These are phyloP conservation scores for Clonostachys solani DNA, from an alignment of 2,329 filamentous ascomycete genomes.

Conservation along the genomic window DNA sequence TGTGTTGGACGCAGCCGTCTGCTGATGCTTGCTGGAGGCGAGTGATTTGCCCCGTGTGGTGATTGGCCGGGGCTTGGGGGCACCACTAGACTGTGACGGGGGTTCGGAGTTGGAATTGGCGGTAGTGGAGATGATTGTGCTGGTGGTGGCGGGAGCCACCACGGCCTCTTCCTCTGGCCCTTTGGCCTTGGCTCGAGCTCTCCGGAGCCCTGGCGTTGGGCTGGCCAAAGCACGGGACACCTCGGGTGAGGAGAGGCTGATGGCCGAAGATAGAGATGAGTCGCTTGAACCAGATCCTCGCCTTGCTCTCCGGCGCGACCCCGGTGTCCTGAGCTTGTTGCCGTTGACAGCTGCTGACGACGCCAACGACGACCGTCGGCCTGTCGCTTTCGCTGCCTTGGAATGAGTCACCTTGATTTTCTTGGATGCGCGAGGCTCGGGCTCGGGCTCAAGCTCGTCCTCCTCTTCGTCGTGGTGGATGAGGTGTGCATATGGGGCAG, in stretches of 20 bases:
- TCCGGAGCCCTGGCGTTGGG: too few species aligned
- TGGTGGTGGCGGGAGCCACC: background rate
- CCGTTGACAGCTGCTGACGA: conserved; percentile 1
- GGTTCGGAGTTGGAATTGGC: conserved; percentile 1
- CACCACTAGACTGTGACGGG: background rate
- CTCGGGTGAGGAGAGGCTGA: conserved; percentile 33
- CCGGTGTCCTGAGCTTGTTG: conserved; percentile 21
- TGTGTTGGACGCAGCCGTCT: conserved; percentile 24
- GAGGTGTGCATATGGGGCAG: conserved; percentile 45
- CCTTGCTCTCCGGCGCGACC: conserved; percentile 23
- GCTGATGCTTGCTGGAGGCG: conserved; percentile 25
- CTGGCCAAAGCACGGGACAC: background rate
- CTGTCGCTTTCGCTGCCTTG: background rate
- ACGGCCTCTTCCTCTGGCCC: background rate
- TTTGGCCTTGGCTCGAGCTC: background rate
- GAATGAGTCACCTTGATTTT: conserved; percentile 22
- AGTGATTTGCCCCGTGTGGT: conserved; percentile 31
- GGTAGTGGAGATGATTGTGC: background rate
- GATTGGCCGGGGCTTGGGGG: conserved; percentile 31
- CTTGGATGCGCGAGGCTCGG: conserved; percentile 22
- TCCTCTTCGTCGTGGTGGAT: conserved; percentile 18
- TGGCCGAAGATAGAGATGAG: conserved; percentile 34
- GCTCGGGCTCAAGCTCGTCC: conserved; percentile 6
- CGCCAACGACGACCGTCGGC: background rate
- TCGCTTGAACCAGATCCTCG: conserved; percentile 33